phyloP scores from a whole-genome alignment of 2,329 filamentous ascomycete species.

The Magnaporthales sp. region DNA sequence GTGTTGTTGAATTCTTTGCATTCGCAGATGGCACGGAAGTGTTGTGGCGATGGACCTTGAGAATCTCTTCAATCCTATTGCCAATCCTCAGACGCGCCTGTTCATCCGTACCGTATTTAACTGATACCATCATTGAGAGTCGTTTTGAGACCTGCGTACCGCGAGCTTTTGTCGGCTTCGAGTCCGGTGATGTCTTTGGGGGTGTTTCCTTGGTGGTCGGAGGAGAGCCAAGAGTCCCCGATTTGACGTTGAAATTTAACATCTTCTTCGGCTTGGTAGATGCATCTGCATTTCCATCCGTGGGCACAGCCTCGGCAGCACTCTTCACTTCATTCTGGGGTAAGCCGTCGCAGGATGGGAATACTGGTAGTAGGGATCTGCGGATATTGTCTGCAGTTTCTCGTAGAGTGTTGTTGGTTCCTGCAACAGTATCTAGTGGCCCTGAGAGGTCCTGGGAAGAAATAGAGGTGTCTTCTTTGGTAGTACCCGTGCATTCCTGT shows the following conservation, averaged over 20 bases:
- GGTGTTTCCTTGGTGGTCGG: conserved; percentile 29
- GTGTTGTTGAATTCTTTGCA: not conserved
- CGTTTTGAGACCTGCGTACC: not conserved
- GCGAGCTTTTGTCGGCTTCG: not conserved
- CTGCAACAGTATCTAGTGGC: not conserved
- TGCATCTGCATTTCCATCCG: not conserved
- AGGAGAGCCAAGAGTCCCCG: conserved; percentile 54
- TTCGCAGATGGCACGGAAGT: not conserved
- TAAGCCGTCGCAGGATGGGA: not conserved
- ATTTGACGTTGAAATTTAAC: conserved; percentile 48
- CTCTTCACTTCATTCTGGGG: not conserved
- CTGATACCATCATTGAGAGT: not conserved
- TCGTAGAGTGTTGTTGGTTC: not conserved
- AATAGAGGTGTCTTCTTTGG: not conserved
- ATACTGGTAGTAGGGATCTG: not conserved
- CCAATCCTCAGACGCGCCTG: conserved; percentile 8
- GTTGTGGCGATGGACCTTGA: not conserved
- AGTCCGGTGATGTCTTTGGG: not conserved
- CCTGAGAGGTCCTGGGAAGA: not conserved
- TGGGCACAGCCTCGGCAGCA: not conserved
- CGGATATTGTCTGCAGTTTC: not conserved
- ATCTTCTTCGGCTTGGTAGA: conserved; percentile 32
- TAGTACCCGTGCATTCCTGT: conserved; percentile 7
- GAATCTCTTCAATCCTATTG: conserved; percentile 6
- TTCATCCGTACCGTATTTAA: conserved; percentile 8